Conservation (phyloP, 2,329 filamentous ascomycete species). For the Aureobasidium musti region DNA sequence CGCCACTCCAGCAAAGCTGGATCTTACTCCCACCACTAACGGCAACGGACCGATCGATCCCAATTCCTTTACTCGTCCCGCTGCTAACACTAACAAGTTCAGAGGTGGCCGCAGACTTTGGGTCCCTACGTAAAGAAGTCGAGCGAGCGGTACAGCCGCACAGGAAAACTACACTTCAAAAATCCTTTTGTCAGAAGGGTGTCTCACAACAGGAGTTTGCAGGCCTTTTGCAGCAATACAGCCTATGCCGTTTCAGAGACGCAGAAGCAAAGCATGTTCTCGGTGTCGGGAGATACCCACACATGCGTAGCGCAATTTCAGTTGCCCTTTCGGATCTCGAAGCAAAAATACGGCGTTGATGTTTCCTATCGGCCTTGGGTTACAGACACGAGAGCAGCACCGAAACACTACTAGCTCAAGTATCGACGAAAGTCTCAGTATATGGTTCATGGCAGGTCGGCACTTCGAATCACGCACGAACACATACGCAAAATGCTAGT, state of each 20-base stretch:
- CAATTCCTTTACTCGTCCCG: conserved; percentile 42
- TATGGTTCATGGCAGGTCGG: not conserved
- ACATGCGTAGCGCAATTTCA: not conserved
- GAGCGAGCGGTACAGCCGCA: conserved; percentile 10
- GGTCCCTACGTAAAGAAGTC: conserved; percentile 39
- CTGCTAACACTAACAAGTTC: conserved; percentile 35
- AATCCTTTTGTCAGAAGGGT: conserved; percentile 11
- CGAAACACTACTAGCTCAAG: not conserved
- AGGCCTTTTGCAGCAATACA: not conserved
- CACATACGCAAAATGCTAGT: not conserved
- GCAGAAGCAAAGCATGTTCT: not conserved
- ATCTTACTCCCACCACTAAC: conserved; percentile 15
- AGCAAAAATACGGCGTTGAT: conserved; percentile 5
- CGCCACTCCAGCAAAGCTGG: not conserved
- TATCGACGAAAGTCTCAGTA: conserved; percentile 15
- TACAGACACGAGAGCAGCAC: conserved; percentile 5
- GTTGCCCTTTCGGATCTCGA: not conserved
- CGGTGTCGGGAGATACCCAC: not conserved
- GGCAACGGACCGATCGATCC: conserved; percentile 42
- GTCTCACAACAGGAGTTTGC: not conserved
- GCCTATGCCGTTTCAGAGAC: not conserved
- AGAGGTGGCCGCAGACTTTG: conserved; percentile 41
- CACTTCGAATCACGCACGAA: not conserved
- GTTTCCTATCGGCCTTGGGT: conserved; percentile 7
- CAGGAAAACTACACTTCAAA: not conserved